A percentile compares a stretch with the other conserved stretches of the same genome.
Conservation (phyloP, 192 early-diverging fungal species). For the Obelidium mucronatum region DNA sequence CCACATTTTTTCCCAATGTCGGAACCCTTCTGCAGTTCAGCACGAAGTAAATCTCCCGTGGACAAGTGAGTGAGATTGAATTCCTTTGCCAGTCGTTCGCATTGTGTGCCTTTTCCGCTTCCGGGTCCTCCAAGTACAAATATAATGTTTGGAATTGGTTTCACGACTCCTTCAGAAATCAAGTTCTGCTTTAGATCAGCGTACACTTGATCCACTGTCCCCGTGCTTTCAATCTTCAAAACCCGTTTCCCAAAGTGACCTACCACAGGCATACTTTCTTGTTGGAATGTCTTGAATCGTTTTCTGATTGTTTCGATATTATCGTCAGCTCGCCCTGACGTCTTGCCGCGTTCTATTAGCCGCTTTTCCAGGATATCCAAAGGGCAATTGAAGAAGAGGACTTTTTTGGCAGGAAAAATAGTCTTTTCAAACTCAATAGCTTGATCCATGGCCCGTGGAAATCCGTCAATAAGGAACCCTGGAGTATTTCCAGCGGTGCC, state of each 20-base stretch:
- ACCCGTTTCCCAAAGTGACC: constrained; percentile 41
- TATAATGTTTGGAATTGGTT: constrained; percentile 47
- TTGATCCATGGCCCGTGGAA: constrained; percentile 69
- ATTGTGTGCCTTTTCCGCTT: constrained; percentile 65
- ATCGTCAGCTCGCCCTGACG: constrained; percentile 64
- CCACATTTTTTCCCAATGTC: constrained; percentile 52
- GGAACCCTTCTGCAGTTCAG: constrained; percentile 55
- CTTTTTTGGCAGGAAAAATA: constrained; percentile 48
- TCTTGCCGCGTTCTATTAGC: constrained; percentile 64
- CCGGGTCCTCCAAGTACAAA: constrained; percentile 64
- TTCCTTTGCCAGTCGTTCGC: constrained; percentile 51
- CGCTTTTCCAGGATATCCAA: constrained; percentile 48
- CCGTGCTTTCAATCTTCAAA: constrained; percentile 33
- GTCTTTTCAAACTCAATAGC: constrained; percentile 54
- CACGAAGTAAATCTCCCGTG: constrained; percentile 68
- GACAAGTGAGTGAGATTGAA: constrained; percentile 60
- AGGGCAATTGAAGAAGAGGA: constrained; percentile 61
- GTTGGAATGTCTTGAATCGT: constrained; percentile 54
- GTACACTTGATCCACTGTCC: constrained; percentile 25
- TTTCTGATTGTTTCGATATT: constrained; percentile 64
- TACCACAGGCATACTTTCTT: constrained; percentile 53
- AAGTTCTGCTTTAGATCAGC: neutral
- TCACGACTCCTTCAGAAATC: constrained; percentile 7
- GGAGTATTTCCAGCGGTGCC: constrained; percentile 12
- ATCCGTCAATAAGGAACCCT: constrained; percentile 71